A percentile compares a stretch with the other conserved stretches of the same genome.
phyloP scores from a whole-genome alignment of 768 basidiomycete genomes.

The Russula dissimulans region DNA sequence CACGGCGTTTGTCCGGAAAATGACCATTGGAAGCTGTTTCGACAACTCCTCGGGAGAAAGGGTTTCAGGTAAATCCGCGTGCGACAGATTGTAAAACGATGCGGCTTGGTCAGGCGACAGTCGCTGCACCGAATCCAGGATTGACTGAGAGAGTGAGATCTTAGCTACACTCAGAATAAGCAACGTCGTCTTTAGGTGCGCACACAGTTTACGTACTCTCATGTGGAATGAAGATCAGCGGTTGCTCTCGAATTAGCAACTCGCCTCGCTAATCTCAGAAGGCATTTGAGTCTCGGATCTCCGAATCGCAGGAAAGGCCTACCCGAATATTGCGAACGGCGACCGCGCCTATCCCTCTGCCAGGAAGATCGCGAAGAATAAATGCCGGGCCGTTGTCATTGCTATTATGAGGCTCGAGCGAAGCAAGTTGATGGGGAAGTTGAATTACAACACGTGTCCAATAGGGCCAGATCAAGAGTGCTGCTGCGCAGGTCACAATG shows the following conservation, averaged over 20 bases:
- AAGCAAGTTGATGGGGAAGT: no score
- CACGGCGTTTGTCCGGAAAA: slow-evolving; percentile 60
- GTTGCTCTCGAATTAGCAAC: slow-evolving; percentile 43
- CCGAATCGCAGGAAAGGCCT: background rate
- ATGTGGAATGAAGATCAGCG: slow-evolving; percentile 43
- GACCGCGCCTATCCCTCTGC: slow-evolving; percentile 14
- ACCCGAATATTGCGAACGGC: slow-evolving; percentile 7
- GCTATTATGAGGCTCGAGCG: background rate
- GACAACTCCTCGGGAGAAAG: slow-evolving; percentile 29
- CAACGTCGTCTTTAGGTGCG: background rate
- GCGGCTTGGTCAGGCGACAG: slow-evolving; percentile 29
- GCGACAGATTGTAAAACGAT: slow-evolving; percentile 47
- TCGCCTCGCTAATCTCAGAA: slow-evolving; percentile 43
- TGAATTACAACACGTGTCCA: background rate
- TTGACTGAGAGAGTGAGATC: slow-evolving; percentile 37
- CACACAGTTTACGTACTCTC: slow-evolving; percentile 32
- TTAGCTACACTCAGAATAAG: slow-evolving; percentile 27
- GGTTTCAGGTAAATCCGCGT: slow-evolving; percentile 40
- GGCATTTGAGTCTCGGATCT: background rate
- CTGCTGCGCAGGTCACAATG: background rate
- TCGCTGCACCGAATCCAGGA: slow-evolving; percentile 30
- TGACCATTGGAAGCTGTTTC: slow-evolving; percentile 49
- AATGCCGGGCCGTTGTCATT: background rate
- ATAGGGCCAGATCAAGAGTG: background rate
- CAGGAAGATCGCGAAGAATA: slow-evolving; percentile 11